Conservation (phyloP, 306 rosid species). For the Medicago arabica region DNA sequence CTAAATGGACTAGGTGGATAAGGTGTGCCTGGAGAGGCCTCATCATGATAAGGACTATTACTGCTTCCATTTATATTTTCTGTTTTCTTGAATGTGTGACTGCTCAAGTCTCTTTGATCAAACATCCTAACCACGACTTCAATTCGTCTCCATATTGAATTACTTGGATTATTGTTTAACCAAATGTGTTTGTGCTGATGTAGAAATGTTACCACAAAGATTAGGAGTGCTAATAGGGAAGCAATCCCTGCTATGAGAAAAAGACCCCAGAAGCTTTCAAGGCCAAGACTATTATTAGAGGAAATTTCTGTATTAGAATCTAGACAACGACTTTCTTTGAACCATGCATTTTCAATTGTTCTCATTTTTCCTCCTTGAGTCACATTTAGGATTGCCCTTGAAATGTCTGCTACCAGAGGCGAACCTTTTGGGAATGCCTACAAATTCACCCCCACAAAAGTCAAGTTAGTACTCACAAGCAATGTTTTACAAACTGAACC, state of each 20-base stretch:
- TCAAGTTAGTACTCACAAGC: not conserved
- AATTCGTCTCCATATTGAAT: conserved; percentile 43
- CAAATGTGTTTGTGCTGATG: conserved; percentile 38
- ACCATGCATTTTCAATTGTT: conserved; percentile 53
- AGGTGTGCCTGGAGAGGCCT: conserved; percentile 45
- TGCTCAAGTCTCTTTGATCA: conserved; percentile 45
- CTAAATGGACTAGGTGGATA: conserved; percentile 49
- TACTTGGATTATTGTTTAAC: not conserved
- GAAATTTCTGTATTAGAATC: conserved; percentile 40
- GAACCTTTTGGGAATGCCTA: not conserved
- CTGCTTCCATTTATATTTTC: not conserved
- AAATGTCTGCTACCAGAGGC: conserved; percentile 57
- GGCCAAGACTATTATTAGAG: conserved; percentile 51
- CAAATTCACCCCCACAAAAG: not conserved
- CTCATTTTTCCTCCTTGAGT: conserved; percentile 58
- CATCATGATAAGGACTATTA: not conserved
- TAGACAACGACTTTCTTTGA: conserved; percentile 39
- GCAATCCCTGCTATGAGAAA: conserved; percentile 54
- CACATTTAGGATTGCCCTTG: conserved; percentile 61
- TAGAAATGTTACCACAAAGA: conserved; percentile 38
- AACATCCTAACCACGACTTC: conserved; percentile 32
- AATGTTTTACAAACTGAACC: too few species aligned
- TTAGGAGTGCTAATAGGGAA: conserved; percentile 42
- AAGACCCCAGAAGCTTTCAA: conserved; percentile 54
- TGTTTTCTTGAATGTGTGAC: conserved; percentile 55